Conservation (phyloP, 306 rosid species). For the Ziziphus jujuba region DNA sequence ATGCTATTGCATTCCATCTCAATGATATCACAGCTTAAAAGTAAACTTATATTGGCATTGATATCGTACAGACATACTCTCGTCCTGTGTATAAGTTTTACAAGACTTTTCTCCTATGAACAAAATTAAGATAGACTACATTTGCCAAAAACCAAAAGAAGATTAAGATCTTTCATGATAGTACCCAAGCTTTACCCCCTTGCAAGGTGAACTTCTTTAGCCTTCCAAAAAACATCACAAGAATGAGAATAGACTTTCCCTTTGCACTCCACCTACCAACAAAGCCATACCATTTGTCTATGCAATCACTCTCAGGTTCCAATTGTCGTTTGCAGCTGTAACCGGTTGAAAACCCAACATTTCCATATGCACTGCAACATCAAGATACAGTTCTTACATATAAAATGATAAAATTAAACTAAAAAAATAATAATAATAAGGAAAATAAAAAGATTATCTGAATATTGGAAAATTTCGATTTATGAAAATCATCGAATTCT, state of each 20-base stretch:
- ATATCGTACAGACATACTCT: no score
- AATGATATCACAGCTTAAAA: no score
- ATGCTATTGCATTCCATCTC: no score
- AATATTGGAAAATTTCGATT: background rate
- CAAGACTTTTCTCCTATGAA: no score
- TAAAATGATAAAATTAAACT: background rate
- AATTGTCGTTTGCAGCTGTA: conserved; percentile 59
- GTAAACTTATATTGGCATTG: no score
- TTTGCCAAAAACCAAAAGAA: no score
- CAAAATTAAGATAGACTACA: no score
- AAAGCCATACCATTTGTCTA: conserved; percentile 55
- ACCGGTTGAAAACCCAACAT: conserved; percentile 70
- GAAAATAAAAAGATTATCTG: background rate
- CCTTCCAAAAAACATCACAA: conserved; percentile 75
- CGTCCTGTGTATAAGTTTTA: no score
- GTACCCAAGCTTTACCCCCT: conserved; percentile 53
- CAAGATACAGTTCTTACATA: background rate
- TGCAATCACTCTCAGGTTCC: conserved; percentile 24
- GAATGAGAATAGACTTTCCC: conserved; percentile 50
- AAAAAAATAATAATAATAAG: background rate
- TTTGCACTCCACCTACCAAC: conserved; percentile 52
- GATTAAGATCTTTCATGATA: no score
- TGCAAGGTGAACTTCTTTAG: conserved; percentile 55
- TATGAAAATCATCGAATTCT: no score
- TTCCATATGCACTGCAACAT: conserved; percentile 70